Conservation (phyloP, 106 monocot genomes). For the Apostasia ramifera region DNA sequence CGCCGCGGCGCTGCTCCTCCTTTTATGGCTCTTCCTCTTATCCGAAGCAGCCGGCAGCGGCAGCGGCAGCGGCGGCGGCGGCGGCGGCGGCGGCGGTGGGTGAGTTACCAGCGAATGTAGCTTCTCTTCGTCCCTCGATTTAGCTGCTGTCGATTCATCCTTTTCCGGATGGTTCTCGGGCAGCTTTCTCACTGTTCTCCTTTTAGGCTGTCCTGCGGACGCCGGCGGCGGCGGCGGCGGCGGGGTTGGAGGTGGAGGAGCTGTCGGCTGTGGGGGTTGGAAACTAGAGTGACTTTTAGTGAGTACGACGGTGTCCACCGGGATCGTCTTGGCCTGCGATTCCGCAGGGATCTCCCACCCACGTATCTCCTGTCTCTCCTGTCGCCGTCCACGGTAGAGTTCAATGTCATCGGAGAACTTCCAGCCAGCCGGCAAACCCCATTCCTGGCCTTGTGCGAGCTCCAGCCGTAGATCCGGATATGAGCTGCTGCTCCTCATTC, state of each 20-base stretch:
- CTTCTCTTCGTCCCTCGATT: neutral
- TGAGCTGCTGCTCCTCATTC: constrained; percentile 56
- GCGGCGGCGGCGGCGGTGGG: constrained; percentile 1
- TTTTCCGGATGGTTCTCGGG: neutral
- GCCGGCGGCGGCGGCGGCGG: constrained; percentile 15
- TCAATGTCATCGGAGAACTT: constrained; percentile 52
- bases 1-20: constrained; percentile 35
- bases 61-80: constrained; percentile 21
- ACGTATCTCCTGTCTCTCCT: constrained; percentile 7
- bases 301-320: constrained; percentile 23
- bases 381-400: constrained; percentile 23
- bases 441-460: constrained; percentile 4
- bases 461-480: constrained; percentile 66
- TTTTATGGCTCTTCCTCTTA: constrained; percentile 22
- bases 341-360: neutral
- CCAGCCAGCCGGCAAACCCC: constrained; percentile 28
- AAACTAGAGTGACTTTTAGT: neutral
- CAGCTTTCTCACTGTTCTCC: constrained; percentile 2
- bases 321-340: constrained; percentile 35
- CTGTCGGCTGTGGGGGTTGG: constrained; percentile 7
- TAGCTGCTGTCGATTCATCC: no score
- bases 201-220: constrained; percentile 2
- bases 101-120: neutral
- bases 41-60: constrained; percentile 17
- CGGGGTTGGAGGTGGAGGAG: constrained; percentile 7